Evolutionary conservation across 2,329 filamentous ascomycete genomes (phyloP), one percentile per base, ranked within the genome.

Genomic region (Fusarium transvaalense): DNA sequence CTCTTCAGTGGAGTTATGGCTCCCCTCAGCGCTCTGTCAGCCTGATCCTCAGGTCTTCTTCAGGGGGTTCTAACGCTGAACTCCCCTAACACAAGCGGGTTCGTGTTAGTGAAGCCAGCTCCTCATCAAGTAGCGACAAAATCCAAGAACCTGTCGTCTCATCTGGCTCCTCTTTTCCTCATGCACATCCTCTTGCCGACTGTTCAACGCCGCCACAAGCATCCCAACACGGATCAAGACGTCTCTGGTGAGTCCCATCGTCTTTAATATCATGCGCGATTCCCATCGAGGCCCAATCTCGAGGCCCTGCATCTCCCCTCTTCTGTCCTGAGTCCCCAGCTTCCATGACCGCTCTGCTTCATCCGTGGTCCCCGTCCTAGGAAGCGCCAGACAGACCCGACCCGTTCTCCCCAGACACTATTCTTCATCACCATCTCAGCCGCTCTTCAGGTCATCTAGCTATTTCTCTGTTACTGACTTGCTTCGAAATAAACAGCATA

Each of bases 131-230:
- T 74, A 75, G 72, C 76, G 77, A 78, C 79, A 80, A 81, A 51
- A 79, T 80, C 78, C 74, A 77, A 77, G 75, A 75, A 78, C 78
- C 74, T 80, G 75, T 71, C 66, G 69, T 64, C 66, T 72, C 67
- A 69, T 60, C 75, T 74, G 72, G 75, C 77, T 81, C 79, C 79
- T 81, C 79, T 81, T 81, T 81, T 81, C 79, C 78, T 77, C 78
- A 78, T 79, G 75, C 79, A 80, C 79, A 79, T 77, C 76, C 76
- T 78, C 76, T 73, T 74, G 77, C 74, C 73, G 73, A 75, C 74
- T 64, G 70, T 74, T 71, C 59, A 68, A 71, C 73, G 68, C 76
- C 77, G 73, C 74, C 76, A 77, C 74, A 75, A 76, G 73, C 72
- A 77, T 72, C 68, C 51, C 75, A 76, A 72, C 61, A 71, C 72